Conservation (phyloP, 768 basidiomycete genomes). For the Piloderma croceum region DNA sequence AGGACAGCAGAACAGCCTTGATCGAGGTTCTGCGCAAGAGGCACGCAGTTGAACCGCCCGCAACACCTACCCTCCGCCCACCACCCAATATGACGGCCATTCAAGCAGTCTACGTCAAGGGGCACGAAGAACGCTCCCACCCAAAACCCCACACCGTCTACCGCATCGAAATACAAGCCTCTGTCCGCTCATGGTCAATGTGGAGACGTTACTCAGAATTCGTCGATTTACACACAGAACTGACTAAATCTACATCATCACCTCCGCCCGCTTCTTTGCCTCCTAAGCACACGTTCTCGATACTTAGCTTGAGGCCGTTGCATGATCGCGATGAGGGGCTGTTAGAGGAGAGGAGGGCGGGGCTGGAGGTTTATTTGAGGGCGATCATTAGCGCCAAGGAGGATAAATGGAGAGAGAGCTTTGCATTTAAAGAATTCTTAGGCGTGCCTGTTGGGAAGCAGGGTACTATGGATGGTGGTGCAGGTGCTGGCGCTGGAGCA, state of each 20-base stretch:
- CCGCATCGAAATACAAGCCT: slow-evolving; percentile 77
- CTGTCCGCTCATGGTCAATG: slow-evolving; percentile 90
- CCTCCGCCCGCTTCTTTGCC: slow-evolving; percentile 78
- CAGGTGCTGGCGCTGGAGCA: slow-evolving; percentile 28
- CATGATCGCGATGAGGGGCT: slow-evolving; percentile 41
- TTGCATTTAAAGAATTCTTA: slow-evolving; percentile 82
- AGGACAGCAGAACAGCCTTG: no score
- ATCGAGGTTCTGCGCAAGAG: no score
- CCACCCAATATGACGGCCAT: slow-evolving; percentile 80
- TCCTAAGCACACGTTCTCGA: slow-evolving; percentile 74
- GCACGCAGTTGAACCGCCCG: not conserved
- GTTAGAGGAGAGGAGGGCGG: slow-evolving; percentile 70
- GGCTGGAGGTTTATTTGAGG: slow-evolving; percentile 81
- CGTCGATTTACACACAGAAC: slow-evolving; percentile 76
- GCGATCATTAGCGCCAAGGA: slow-evolving; percentile 81
- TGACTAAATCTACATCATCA: slow-evolving; percentile 73
- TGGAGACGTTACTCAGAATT: slow-evolving; percentile 96
- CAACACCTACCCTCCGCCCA: slow-evolving; percentile 11
- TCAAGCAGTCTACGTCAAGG: slow-evolving; percentile 67
- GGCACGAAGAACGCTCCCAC: slow-evolving; percentile 57
- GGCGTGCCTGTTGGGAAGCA: slow-evolving; percentile 63
- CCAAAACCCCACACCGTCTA: slow-evolving; percentile 83
- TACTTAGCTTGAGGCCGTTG: slow-evolving; percentile 26
- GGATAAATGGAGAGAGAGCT: slow-evolving; percentile 72
- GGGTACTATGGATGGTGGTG: slow-evolving; percentile 3